Conservation (phyloP, 2,329 filamentous ascomycete genomes). For the Xylariaceae sp. region DNA sequence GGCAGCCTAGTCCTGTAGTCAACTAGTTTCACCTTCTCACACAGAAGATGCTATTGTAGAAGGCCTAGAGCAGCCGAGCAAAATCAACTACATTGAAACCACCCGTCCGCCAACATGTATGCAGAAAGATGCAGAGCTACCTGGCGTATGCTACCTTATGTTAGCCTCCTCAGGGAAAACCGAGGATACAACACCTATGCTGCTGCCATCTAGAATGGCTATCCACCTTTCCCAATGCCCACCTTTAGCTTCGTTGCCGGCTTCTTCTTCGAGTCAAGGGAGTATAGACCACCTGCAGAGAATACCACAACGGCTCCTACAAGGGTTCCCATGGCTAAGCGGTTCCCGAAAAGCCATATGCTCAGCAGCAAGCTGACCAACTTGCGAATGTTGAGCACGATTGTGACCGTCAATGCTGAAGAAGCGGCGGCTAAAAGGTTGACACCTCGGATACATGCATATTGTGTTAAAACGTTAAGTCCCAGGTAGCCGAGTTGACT, state of each 20-base stretch:
- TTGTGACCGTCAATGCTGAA: constrained; percentile 92
- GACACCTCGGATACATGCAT: constrained; percentile 92
- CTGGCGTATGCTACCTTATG: background rate
- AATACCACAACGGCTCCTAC: constrained; percentile 86
- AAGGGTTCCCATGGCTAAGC: constrained; percentile 74
- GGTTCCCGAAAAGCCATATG: constrained; percentile 92
- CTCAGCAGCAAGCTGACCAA: constrained; percentile 87
- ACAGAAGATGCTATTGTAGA: too few species aligned
- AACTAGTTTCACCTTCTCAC: too few species aligned
- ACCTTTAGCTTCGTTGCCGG: constrained; percentile 34
- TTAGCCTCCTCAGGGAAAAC: constrained; percentile 1
- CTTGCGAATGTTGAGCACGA: constrained; percentile 94
- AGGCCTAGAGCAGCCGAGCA: too few species aligned
- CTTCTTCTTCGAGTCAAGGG: constrained; percentile 63
- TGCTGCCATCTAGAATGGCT: constrained; percentile 10
- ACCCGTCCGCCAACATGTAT: too few species aligned
- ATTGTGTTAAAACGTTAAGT: constrained; percentile 85
- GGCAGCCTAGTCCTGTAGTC: too few species aligned
- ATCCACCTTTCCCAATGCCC: constrained; percentile 33
- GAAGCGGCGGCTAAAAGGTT: constrained; percentile 89
- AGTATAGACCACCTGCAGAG: constrained; percentile 87
- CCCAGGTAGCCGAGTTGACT: constrained; percentile 72
- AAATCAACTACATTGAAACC: too few species aligned
- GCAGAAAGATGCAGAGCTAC: too few species aligned
- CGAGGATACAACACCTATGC: constrained; percentile 1